These are phyloP conservation scores for Mallotus repandus DNA, from an alignment of 441 rosid genomes.

Conservation along the genomic window DNA sequence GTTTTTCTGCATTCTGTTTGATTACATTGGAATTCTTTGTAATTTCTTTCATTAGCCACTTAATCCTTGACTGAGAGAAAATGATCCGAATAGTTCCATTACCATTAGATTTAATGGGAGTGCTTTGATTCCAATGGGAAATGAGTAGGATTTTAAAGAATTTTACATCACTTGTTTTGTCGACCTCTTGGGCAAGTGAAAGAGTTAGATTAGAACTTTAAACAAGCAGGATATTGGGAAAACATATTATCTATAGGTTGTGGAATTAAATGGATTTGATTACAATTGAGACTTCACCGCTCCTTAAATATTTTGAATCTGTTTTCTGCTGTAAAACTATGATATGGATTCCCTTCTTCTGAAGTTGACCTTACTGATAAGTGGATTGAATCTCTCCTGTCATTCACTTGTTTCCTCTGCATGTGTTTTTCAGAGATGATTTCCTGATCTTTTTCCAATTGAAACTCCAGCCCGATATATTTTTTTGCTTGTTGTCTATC, in stretches of 20 bases:
- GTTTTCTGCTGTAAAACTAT: slow-evolving; percentile 17
- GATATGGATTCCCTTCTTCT: slow-evolving; percentile 37
- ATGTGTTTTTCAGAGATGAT: slow-evolving; percentile 40
- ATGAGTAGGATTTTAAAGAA: no score
- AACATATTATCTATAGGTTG: not conserved
- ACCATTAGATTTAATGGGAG: not conserved
- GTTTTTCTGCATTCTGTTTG: not conserved
- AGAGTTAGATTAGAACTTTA: not conserved
- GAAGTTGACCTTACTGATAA: slow-evolving; percentile 19
- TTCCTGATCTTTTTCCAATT: slow-evolving; percentile 58
- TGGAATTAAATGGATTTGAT: slow-evolving; percentile 1
- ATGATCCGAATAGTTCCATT: not conserved
- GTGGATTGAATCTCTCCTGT: slow-evolving; percentile 25
- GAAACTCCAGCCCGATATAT: slow-evolving; percentile 31
- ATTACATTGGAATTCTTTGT: not conserved
- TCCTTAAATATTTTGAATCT: not conserved
- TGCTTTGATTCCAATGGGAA: not conserved
- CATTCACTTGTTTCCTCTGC: slow-evolving; percentile 34
- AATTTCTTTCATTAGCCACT: not conserved
- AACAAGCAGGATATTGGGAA: not conserved
- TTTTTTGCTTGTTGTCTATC: slow-evolving; percentile 45
- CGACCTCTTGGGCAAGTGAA: not conserved
- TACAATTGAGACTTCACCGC: not conserved
- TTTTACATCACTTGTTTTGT: not conserved
- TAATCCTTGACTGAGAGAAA: not conserved